Base-by-base conservation (phyloP, 2,329 filamentous ascomycete genomes). In the Fusarium proliferatum region DNA sequence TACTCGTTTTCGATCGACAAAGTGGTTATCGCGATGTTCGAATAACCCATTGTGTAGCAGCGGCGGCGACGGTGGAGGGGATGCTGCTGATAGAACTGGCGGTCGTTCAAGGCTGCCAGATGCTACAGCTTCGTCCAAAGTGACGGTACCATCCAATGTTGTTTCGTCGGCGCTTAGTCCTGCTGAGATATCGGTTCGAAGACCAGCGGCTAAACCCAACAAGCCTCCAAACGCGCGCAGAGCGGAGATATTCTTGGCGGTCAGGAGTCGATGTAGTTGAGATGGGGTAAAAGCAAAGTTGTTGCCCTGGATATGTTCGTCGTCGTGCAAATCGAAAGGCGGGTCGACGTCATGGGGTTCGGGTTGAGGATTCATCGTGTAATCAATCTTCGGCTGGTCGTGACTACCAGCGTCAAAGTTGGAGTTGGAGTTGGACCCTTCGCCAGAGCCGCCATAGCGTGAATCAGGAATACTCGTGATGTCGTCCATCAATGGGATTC, bases 1-100 rank as follows among this genome's bases (percentile, higher is more conserved):
- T 12, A 95, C 85, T 41, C 92, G 89, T 77, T 88, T 92, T 28
- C 93, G 90, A 76, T 95, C 93, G 26, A 79, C 67, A 46, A 79
- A 82, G 45, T 74, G 72, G 33, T 70, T 41, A 30, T 79, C 71
- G 49, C 69, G 68, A 39, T 72, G 73, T 36, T 81, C 79, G 48
- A 80, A 80, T 6, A 82, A 78, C 7, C 80, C 79, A 34, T 80
- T 78, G 28, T 74, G 67, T 1, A 74, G 64, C 23, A 76, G 66
- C 16, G 75, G 64, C 38, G 75, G 74, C 36, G 77, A 68, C 4
- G 72, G 71, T 15, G 76, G 60, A 43, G 75, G 67, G 9, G 72
- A 76, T 5, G 73, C 62, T 28, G 64, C 70, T 49, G 55, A 66
- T n/a, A 80, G 36, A 26, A 67, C 56, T 1, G 82, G 79, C 3